These are phyloP conservation scores for Lepiota brunneoincarnata DNA, from an alignment of 768 basidiomycete species.

Conservation along the genomic window DNA sequence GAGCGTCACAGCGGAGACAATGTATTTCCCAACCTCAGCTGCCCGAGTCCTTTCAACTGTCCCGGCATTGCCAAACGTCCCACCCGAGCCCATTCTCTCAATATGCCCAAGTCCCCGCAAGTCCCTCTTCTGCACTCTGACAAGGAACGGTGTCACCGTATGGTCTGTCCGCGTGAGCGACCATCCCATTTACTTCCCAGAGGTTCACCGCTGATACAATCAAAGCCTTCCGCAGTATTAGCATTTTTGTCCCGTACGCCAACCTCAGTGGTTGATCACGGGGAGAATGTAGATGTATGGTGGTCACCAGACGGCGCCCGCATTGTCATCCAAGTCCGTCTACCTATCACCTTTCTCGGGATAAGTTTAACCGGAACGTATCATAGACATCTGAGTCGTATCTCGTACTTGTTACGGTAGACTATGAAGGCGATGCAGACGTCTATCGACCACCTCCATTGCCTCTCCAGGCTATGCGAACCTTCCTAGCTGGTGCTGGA, in stretches of 20 bases:
- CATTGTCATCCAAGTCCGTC: constrained; percentile 75
- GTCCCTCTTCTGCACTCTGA: constrained; percentile 75
- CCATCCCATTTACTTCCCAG: background rate
- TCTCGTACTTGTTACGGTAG: constrained; percentile 71
- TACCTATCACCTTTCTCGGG: background rate
- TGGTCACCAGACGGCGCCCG: constrained; percentile 85
- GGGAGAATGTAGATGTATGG: constrained; percentile 68
- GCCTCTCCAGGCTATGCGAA: constrained; percentile 54
- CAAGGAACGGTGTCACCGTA: constrained; percentile 66
- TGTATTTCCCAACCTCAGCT: constrained; percentile 87
- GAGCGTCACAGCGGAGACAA: constrained; percentile 24
- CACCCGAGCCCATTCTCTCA: constrained; percentile 54
- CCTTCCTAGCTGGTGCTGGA: constrained; percentile 78
- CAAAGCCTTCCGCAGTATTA: constrained; percentile 67
- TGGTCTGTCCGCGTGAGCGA: constrained; percentile 71
- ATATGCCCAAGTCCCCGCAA: constrained; percentile 67
- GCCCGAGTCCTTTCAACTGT: constrained; percentile 69
- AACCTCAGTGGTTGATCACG: constrained; percentile 77
- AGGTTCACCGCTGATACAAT: constrained; percentile 1
- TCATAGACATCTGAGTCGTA: constrained; percentile 78
- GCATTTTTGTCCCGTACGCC: constrained; percentile 75
- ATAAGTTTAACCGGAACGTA: background rate
- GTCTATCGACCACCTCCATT: constrained; percentile 56
- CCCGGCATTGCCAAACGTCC: constrained; percentile 64
- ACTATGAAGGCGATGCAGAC: constrained; percentile 50